Conservation (phyloP, 1,284 basidiomycete species). For the Papiliotrema nemorosa region DNA sequence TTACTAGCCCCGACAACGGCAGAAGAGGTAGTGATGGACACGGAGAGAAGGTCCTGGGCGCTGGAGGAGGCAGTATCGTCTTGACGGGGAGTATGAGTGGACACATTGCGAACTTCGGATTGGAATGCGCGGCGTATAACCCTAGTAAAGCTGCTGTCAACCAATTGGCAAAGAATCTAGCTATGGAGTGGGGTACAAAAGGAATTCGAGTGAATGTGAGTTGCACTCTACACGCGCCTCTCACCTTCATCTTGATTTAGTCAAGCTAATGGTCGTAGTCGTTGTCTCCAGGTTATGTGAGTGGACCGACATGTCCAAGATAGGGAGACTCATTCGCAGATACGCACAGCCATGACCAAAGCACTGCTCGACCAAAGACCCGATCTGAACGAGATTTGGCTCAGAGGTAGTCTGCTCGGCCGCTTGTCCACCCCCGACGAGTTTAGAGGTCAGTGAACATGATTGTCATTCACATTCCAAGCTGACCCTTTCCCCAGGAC, state of each 20-base stretch:
- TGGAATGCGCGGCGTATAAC: conserved; percentile 47
- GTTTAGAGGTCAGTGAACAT: conserved; percentile 29
- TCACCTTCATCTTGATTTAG: conserved; percentile 3
- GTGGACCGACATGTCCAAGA: not conserved
- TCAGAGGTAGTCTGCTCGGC: conserved; percentile 22
- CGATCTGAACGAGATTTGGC: conserved; percentile 32
- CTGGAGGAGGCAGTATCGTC: conserved; percentile 72
- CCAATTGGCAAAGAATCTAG: conserved; percentile 60
- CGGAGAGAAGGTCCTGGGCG: conserved; percentile 45
- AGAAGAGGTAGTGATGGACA: not conserved
- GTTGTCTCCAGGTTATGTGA: conserved; percentile 31
- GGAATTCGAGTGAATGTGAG: conserved; percentile 60
- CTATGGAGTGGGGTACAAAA: conserved; percentile 70
- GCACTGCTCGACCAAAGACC: conserved; percentile 30
- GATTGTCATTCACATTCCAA: too few relatives aligned
- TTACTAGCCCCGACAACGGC: conserved; percentile 5
- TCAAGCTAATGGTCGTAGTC: conserved; percentile 14
- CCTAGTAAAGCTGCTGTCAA: conserved; percentile 30
- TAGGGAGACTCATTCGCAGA: conserved; percentile 49
- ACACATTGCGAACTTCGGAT: conserved; percentile 64
- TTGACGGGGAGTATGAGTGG: conserved; percentile 84
- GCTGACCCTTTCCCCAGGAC: conserved; percentile 13
- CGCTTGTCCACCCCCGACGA: conserved; percentile 33
- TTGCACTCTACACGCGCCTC: too few relatives aligned
- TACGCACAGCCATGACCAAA: conserved; percentile 56